Conservation (phyloP, 176 grass and related monocot species). For the Eragrostis curvula region DNA sequence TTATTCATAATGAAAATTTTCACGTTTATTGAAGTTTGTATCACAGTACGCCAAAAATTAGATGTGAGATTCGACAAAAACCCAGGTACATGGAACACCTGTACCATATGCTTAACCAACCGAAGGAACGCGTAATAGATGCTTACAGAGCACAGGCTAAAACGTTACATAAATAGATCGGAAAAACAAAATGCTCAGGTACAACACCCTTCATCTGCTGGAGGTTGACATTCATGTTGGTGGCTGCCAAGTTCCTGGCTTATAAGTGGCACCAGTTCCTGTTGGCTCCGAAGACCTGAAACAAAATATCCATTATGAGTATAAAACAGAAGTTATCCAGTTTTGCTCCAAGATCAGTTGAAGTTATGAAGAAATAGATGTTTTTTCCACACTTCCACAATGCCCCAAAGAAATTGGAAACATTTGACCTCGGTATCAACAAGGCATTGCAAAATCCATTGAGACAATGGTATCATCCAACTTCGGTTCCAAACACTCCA, state of each 20-base stretch:
- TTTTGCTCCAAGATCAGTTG: constrained; percentile 3
- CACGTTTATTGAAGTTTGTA: constrained; percentile 12
- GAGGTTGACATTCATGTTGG: constrained; percentile 48
- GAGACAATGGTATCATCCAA: not conserved
- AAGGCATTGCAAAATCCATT: not conserved
- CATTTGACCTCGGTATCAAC: not conserved
- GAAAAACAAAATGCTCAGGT: constrained; percentile 10
- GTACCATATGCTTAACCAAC: not conserved
- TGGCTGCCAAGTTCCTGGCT: constrained; percentile 79
- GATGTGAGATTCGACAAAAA: not conserved
- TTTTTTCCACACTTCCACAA: not conserved
- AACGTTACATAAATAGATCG: not conserved
- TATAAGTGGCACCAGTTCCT: constrained; percentile 53
- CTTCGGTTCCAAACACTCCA: not conserved
- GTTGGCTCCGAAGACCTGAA: constrained; percentile 65
- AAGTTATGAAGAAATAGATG: not conserved
- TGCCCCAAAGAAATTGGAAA: not conserved
- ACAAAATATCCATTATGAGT: not conserved
- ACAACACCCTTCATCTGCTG: not conserved
- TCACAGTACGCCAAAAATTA: not conserved
- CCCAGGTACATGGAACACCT: not conserved
- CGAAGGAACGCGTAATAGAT: not conserved
- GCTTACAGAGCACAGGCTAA: not conserved
- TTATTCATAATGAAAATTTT: not conserved
- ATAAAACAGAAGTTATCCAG: not conserved